Evolutionary conservation across 1,139 yeast species (phyloP), one percentile per base, ranked within the genome.

Genomic region (Taphrina communis): DNA sequence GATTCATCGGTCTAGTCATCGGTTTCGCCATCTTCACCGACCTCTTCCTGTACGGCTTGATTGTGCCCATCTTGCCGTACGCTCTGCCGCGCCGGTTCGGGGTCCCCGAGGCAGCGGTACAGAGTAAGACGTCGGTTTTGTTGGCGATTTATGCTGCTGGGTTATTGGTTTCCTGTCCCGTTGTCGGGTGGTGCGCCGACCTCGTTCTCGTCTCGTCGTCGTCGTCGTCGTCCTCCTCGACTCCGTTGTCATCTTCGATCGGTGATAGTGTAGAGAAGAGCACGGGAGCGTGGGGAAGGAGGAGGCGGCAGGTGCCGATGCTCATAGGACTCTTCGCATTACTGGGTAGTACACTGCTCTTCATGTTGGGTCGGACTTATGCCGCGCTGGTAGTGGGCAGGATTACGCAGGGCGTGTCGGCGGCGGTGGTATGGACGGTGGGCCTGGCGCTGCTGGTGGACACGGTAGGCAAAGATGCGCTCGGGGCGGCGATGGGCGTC

Each of bases 361-460:
- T 78, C 19, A 74, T 75, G 56, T 71, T 78, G 42, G 73, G 79
- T n/a, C 11, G 70, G 35, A 71, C 74, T 1, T 66, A 76, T 36
- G 75, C 74, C 52, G 66, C 76, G 55, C 78, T 76, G 66, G 72
- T 76, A 65, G 73, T 76, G 48, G 81, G 79, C 36, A 74, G 81
- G 41, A 69, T 77, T 14, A 53, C 78, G 25, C 80, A 78, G 69
- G 81, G 81, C 0, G 50, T 76, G 1, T 75, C 80, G 39, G 80
- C 76, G 12, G 78, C 78, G n/a, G 73, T 77, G 5, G 79, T 78
- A 6, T 79, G 81, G 81, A 75, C 77, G 0, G 79, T 77, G n/a
- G 81, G 81, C 4, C 70, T 79, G 61, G 80, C 81, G 6, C 75
- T 79, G 31, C 68, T 79, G 17, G 75, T 77, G 9, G 81, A 79